Base-by-base conservation (phyloP, 2,329 filamentous ascomycete species). In the Pseudonectria foliicola region DNA sequence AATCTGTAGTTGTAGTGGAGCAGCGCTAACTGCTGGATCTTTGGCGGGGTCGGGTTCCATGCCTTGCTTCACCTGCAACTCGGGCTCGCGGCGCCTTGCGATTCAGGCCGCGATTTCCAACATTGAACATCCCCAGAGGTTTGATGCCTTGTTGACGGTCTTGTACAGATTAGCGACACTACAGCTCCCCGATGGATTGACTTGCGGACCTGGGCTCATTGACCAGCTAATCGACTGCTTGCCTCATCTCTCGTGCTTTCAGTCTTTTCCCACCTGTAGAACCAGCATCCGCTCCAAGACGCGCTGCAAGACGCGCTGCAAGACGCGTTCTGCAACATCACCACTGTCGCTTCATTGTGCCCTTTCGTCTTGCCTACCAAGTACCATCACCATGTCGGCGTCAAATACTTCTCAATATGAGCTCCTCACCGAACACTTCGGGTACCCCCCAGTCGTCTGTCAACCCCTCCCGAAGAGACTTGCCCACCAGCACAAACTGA, bases 371-470 rank as follows among this genome's bases (percentile, higher is more conserved):
- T 27, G 18, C 27, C 27, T 10, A 31, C 33, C 31, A 43, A 37
- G 25, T 30, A 15, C 30, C 29, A 24, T 28, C 44, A 48, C 37
- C 36, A 63, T 62, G 58, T 43, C 53, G 21, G 40, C 52, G 6
- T 44, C 59, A 46, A 60, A 57, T 40, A 54, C 52, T 44, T 64
- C 71, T 31, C 73, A 78, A 47, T 76, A 72, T 24, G 75, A 78
- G 56, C 75, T 96, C 50, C 73, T 96, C 42, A 95, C 92, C 2
- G 92, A 96, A 71, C 92, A 98, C 58, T 85, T 98, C 53, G 85
- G 86, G 46, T 95, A 95, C 53, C 90, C 92, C 2, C 92, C 90
- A 18, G 77, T 95, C 47, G 89, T 94, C 64, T 55, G 83, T 68
- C 16, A 4, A 27, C 14, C 33, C 23, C 28, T 15, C 25, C 25